Conservation (phyloP, 1,284 basidiomycete species). For the Austroboletus niveus region DNA sequence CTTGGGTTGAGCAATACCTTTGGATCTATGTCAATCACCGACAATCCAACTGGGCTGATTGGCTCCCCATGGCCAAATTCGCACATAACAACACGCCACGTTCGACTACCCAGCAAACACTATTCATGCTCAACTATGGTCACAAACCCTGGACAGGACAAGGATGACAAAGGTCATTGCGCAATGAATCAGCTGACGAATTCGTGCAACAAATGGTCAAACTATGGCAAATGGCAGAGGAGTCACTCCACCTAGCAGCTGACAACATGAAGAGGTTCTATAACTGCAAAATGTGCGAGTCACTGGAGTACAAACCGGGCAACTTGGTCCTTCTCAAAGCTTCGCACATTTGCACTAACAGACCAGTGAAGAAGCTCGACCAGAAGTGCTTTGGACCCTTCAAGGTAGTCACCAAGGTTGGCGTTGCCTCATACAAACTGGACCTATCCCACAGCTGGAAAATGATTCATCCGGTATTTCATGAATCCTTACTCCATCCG, state of each 20-base stretch:
- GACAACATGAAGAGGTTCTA: too few relatives aligned
- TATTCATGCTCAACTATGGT: not conserved
- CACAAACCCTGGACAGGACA: not conserved
- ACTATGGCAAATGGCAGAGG: not conserved
- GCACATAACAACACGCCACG: too few relatives aligned
- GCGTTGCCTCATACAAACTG: not conserved
- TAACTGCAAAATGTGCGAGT: not conserved
- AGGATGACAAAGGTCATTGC: not conserved
- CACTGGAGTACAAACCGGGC: not conserved
- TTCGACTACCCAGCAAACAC: not conserved
- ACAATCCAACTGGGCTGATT: too few relatives aligned
- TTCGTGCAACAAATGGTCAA: not conserved
- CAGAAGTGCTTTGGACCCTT: not conserved
- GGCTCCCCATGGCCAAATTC: too few relatives aligned
- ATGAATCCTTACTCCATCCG: not conserved
- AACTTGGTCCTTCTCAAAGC: not conserved
- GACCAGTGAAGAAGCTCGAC: not conserved
- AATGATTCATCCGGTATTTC: not conserved
- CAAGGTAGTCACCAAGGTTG: not conserved
- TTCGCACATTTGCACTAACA: not conserved
- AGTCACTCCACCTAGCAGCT: not conserved
- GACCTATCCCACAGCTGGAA: not conserved
- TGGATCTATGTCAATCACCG: constrained; percentile 25
- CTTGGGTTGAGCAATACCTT: constrained; percentile 35
- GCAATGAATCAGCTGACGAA: not conserved